phyloP scores from a whole-genome alignment of 2,329 filamentous ascomycete species.

The Neopestalotiopsis clavispora region DNA sequence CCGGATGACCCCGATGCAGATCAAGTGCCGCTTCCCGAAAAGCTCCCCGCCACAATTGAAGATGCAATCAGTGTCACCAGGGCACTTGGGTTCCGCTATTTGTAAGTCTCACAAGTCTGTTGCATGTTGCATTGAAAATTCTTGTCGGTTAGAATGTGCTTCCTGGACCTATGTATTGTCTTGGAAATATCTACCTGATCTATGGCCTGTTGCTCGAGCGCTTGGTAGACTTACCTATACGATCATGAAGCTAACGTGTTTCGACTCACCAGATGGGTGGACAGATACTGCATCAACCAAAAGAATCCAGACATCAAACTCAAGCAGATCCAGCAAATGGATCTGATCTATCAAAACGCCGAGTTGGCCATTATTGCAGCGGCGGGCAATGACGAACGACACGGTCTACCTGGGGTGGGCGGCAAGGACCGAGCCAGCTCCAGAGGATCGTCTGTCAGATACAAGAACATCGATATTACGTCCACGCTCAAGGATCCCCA shows the following conservation, averaged over 20 bases:
- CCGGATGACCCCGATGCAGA: not conserved
- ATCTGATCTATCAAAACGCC: conserved; percentile 3
- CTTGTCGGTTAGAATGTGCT: no score
- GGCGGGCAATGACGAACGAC: not conserved
- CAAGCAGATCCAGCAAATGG: conserved; percentile 15
- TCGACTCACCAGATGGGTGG: not conserved
- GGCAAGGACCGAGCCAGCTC: not conserved
- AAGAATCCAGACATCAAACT: not conserved
- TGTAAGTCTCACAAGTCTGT: not conserved
- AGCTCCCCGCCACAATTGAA: not conserved
- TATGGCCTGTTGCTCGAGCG: no score
- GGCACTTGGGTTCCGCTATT: conserved; percentile 26
- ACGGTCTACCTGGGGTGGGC: conserved; percentile 1
- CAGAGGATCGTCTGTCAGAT: not conserved
- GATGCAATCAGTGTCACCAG: not conserved
- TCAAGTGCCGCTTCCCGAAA: not conserved
- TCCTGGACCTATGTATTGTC: no score
- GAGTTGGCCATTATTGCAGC: conserved; percentile 16
- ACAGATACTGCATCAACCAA: conserved; percentile 17
- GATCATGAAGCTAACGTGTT: no score
- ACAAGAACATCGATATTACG: not conserved
- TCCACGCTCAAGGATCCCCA: not conserved
- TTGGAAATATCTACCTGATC: no score
- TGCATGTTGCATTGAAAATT: no score
- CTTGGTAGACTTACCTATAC: no score